phyloP scores from a whole-genome alignment of 257 asterid genomes.

The Nicotiana paniculata region DNA sequence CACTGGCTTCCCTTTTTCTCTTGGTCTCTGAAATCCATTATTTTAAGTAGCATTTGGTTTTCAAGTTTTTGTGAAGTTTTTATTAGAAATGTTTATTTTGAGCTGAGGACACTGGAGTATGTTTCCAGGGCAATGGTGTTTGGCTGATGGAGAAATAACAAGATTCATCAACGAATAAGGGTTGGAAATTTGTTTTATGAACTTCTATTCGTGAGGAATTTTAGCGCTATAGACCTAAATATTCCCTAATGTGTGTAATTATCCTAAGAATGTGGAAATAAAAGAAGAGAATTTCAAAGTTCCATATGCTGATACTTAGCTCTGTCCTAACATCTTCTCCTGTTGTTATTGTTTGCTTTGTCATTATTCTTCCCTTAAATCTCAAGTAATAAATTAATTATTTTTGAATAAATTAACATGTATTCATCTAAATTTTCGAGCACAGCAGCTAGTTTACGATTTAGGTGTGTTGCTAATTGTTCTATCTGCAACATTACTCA shows the following conservation, averaged over 20 bases:
- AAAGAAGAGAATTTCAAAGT: not conserved
- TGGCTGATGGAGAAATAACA: not conserved
- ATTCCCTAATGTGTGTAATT: not conserved
- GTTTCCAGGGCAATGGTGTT: not conserved
- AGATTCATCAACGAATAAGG: not conserved
- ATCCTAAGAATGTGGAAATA: not conserved
- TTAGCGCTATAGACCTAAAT: not conserved
- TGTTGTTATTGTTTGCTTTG: not conserved
- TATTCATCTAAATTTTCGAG: not conserved
- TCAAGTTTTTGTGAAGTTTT: not conserved
- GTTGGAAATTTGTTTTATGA: not conserved
- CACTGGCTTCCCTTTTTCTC: conserved; percentile 54
- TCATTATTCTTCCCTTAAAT: not conserved
- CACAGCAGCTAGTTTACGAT: no score
- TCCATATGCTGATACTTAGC: not conserved
- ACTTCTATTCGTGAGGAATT: not conserved
- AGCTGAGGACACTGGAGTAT: not conserved
- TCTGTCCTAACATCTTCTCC: not conserved
- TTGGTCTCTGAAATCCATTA: conserved; percentile 23
- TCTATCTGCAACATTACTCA: no score
- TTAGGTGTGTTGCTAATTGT: no score
- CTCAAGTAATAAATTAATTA: not conserved
- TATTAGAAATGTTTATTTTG: not conserved
- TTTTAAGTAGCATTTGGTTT: not conserved
- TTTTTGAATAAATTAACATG: not conserved